A percentile compares a stretch with the other conserved stretches of the same genome.
Evolutionary conservation across 1,284 basidiomycete genomes (phyloP).

Genomic region (Xerocomus nothofagi): DNA sequence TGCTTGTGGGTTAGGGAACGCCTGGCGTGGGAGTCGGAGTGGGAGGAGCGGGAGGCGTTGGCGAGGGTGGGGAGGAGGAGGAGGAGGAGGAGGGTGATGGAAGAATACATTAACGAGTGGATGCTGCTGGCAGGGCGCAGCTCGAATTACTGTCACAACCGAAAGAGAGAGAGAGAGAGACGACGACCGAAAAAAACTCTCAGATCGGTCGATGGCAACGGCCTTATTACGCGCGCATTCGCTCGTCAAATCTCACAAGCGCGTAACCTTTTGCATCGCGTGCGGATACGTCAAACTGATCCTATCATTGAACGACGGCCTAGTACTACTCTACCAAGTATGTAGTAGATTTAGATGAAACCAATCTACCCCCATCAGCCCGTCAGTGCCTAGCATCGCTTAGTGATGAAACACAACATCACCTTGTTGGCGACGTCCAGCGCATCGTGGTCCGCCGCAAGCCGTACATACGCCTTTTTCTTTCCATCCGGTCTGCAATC

Average conservation of each 20-base stretch:
- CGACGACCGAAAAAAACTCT: no score
- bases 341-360: constrained; percentile 59
- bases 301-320: constrained; percentile 7
- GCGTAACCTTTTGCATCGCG: constrained; percentile 2
- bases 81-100: constrained; percentile 22
- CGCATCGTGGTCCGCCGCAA: constrained; percentile 95
- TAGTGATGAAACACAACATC: background rate
- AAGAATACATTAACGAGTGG: constrained; percentile 27
- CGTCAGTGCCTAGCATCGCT: constrained; percentile 7
- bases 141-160: no score
- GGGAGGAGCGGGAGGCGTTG: constrained; percentile 39
- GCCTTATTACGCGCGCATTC: no score
- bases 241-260: no score
- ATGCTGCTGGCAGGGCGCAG: no score
- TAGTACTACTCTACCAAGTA: no score
- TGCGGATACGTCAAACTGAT: background rate
- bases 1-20: constrained; percentile 38
- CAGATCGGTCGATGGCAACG: no score
- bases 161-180: no score
- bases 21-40: constrained; percentile 41
- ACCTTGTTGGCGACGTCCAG: constrained; percentile 99
- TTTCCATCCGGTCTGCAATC: constrained; percentile 88
- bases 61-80: constrained; percentile 31
- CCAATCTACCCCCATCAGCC: constrained; percentile 62
- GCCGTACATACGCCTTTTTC: constrained; percentile 99